Conservation (phyloP, 148 eudicot genomes). For the Vaccinium myrtillus region DNA sequence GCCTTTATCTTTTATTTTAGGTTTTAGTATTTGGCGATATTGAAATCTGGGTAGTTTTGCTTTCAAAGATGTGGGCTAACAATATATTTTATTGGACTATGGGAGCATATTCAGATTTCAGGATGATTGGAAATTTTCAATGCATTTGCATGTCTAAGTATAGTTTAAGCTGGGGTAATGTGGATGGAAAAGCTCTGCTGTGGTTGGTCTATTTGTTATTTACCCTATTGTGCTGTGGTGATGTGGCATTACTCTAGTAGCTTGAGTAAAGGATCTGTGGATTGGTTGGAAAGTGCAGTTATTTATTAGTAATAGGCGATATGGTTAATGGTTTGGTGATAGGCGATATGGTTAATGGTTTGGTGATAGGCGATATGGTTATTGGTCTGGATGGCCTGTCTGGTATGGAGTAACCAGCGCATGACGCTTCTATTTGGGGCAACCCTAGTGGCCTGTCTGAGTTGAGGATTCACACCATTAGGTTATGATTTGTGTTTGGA, state of each 20-base stretch:
- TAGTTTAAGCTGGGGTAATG: background rate
- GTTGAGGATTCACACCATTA: background rate
- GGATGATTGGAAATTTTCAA: background rate
- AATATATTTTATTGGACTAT: background rate
- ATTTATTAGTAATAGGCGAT: background rate
- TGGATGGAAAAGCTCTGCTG: background rate
- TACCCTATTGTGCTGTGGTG: background rate
- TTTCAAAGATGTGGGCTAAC: background rate
- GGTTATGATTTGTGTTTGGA: background rate
- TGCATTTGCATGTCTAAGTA: background rate
- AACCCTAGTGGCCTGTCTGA: slow-evolving; percentile 8
- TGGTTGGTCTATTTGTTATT: background rate
- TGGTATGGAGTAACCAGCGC: background rate
- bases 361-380: background rate
- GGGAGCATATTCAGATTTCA: background rate
- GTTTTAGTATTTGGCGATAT: background rate
- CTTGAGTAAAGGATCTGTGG: background rate
- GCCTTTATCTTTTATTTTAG: too few relatives aligned
- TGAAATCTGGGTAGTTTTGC: background rate
- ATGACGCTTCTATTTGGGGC: background rate
- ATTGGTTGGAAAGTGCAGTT: background rate
- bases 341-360: background rate
- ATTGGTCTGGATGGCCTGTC: background rate
- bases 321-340: background rate
- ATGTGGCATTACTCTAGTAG: background rate